Percentiles rank a stretch among this genome's conserved stretches.
phyloP scores from a whole-genome alignment of 202 grass and related monocot genomes.

The Elaeis oleifera region DNA sequence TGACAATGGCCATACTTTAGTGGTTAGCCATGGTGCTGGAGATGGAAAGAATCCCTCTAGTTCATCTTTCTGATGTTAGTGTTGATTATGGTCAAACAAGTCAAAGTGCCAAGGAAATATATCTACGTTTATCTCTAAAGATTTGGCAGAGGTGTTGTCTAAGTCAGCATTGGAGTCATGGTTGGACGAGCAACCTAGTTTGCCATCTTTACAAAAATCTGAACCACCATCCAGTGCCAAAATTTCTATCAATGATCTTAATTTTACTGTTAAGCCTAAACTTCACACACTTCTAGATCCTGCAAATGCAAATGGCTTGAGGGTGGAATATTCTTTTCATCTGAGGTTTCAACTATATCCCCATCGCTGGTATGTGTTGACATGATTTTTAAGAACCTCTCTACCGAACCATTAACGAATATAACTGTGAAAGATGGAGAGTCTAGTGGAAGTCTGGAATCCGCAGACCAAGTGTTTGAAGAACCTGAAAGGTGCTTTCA shows the following conservation, averaged over 20 bases:
- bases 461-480: slow-evolving; percentile 34
- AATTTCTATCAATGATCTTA: slow-evolving; percentile 67
- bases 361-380: slow-evolving; percentile 53
- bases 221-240: slow-evolving; percentile 41
- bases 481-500: slow-evolving; percentile 49
- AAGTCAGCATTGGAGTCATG: slow-evolving; percentile 79
- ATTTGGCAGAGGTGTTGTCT: slow-evolving; percentile 86
- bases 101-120: slow-evolving; percentile 47
- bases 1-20: slow-evolving; percentile 22
- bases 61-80: slow-evolving; percentile 48
- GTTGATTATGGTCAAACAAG: slow-evolving; percentile 39
- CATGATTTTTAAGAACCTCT: slow-evolving; percentile 70
- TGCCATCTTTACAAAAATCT: slow-evolving; percentile 28
- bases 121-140: slow-evolving; percentile 53
- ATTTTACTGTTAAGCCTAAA: slow-evolving; percentile 67
- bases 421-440: slow-evolving; percentile 67
- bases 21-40: slow-evolving; percentile 28
- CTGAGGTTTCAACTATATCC: slow-evolving; percentile 49
- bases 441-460: slow-evolving; percentile 34
- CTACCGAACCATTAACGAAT: slow-evolving; percentile 40
- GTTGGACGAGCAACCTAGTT: slow-evolving; percentile 69
- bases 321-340: slow-evolving; percentile 81
- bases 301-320: slow-evolving; percentile 48
- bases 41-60: slow-evolving; percentile 36
- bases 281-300: slow-evolving; percentile 60